phyloP scores from a whole-genome alignment of 495 filamentous ascomycete species.

The Neurospora sp. region DNA sequence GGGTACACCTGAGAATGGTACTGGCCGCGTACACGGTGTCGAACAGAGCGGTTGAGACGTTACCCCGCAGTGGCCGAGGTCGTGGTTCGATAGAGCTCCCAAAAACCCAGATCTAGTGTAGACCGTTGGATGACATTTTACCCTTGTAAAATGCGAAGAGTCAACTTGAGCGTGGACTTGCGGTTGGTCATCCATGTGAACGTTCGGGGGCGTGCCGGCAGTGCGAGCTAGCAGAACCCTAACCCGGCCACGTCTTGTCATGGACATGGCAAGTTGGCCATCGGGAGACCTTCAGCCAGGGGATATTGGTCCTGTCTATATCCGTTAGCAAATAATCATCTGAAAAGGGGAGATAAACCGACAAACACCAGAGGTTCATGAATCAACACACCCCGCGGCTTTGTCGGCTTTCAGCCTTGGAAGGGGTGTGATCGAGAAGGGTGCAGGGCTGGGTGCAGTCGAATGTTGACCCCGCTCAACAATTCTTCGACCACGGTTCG shows the following conservation, averaged over 20 bases:
- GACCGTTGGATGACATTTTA: not conserved
- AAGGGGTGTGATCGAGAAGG: not conserved
- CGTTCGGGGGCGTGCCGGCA: not conserved
- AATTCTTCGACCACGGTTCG: not conserved
- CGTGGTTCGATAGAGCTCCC: not conserved
- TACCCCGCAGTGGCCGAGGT: not conserved
- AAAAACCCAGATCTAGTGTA: not conserved
- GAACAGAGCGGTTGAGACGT: not conserved
- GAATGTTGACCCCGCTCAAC: not conserved
- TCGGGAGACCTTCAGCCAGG: not conserved
- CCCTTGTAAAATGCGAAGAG: not conserved
- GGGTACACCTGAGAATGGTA: not conserved
- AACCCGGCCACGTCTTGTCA: not conserved
- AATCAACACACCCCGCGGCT: not conserved
- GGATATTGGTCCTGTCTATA: not conserved
- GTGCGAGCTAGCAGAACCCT: not conserved
- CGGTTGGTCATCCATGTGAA: not conserved
- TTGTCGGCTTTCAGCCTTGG: not conserved
- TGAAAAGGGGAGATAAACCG: not conserved
- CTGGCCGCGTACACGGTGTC: not conserved
- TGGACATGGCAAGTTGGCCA: not conserved
- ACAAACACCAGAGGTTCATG: not conserved
- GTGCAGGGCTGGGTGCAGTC: not conserved
- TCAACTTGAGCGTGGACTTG: not conserved
- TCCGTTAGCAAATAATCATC: not conserved